A percentile compares a stretch with the other conserved stretches of the same genome.
These are phyloP conservation scores for Cryptosporidium tyzzeri DNA, from an alignment of 169 alveolate species.

Conservation along the genomic window DNA sequence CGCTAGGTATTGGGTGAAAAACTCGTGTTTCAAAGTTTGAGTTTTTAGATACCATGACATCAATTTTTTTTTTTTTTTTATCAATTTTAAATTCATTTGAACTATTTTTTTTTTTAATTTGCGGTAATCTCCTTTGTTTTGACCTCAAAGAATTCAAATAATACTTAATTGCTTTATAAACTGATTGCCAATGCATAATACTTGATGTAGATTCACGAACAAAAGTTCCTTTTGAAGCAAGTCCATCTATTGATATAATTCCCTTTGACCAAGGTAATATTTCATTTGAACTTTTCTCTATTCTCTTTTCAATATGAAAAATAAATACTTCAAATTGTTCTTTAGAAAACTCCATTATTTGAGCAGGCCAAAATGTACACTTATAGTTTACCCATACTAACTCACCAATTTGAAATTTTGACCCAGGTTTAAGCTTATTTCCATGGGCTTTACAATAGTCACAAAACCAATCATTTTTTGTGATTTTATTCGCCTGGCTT, in stretches of 20 bases:
- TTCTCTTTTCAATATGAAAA: slow-evolving; percentile 48
- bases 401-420: slow-evolving; percentile 66
- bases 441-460: slow-evolving; percentile 26
- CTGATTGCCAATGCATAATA: slow-evolving; percentile 63
- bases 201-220: slow-evolving; percentile 26
- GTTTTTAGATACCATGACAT: not conserved
- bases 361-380: slow-evolving; percentile 57
- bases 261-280: slow-evolving; percentile 53
- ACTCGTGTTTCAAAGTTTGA: not conserved
- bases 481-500: not conserved
- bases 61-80: slow-evolving; percentile 11
- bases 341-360: slow-evolving; percentile 16
- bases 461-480: slow-evolving; percentile 69
- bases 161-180: slow-evolving; percentile 44
- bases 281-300: slow-evolving; percentile 38
- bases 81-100: not conserved
- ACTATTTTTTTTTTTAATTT: not conserved
- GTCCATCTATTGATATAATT: slow-evolving; percentile 42
- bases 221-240: slow-evolving; percentile 66
- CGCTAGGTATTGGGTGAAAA: slow-evolving; percentile 35
- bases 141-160: slow-evolving; percentile 40
- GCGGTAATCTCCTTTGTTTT: slow-evolving; percentile 47
- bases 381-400: slow-evolving; percentile 64
- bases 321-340: slow-evolving; percentile 27
- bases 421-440: slow-evolving; percentile 1